Evolutionary conservation across 2,329 filamentous ascomycete genomes (phyloP), one percentile per base, ranked within the genome.

Genomic region (Aaosphaeria arxii): DNA sequence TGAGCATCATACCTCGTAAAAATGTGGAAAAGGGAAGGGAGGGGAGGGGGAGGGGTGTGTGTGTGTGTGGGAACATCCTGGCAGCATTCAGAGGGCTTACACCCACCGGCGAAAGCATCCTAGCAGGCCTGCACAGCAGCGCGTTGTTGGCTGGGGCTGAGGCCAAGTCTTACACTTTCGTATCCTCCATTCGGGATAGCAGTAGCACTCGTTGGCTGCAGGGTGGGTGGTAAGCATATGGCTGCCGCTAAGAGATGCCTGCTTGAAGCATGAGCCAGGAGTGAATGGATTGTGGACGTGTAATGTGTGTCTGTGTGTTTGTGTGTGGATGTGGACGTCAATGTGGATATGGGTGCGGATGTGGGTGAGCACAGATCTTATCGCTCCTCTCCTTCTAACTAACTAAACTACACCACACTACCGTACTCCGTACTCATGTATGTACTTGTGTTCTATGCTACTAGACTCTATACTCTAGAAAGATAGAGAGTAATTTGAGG

Each of bases 101-200:
- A 52, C 59, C 56, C 58, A 59, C 50, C 56, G 48, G 49, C 51
- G 55, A 59, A 57, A 48, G 54, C 54, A 52, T 55, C 44, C 48
- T 46, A 39, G 50, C 35, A 13, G 29, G 11, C n/a, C 47, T 68
- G 64, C 62, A 64, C 56, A 56, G 48, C 52, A 50, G 54, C 52
- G 54, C 53, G 50, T 51, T 56, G 59, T 59, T 55, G 55, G 52
- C 55, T 61, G 62, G 63, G 62, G 64, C 64, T 68, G 63, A 68
- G 59, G 33, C 38, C 30, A 45, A 31, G 44, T 64, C 63, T 65
- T 62, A 67, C 64, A 55, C 54, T 50, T 24, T 46, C 48, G 50
- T 53, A 59, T 53, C 43, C 55, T 55, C 47, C 48, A 56, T 62
- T 32, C 30, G 47, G 62, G 43, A 50, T 65, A 62, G 63, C 52